Evolutionary conservation across 306 rosid genomes (phyloP), one percentile per base, ranked within the genome.

Genomic region (Gleditsia sinensis): DNA sequence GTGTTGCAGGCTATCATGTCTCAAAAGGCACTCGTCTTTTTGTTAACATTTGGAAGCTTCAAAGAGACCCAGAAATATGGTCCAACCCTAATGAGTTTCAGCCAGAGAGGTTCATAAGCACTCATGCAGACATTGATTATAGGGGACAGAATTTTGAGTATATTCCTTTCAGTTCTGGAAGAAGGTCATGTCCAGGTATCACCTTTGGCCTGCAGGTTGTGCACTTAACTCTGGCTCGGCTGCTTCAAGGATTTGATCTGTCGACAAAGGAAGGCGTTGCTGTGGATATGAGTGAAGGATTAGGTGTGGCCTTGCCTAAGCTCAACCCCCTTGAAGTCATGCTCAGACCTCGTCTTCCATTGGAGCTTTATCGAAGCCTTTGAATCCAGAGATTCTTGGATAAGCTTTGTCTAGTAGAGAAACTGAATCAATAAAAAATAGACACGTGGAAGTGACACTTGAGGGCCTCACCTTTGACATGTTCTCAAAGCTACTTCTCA

Each of bases 201-300:
- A 63, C 63, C 12, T 80, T 80, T 73, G 88, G 85, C 27, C 0
- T 69, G 1, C 88, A 80, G 39, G 88, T 84, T 9, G 24, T 80
- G 61, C 74, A 78, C 43, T 74, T 84, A 75, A 77, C 85, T 0
- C 6, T 84, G 16, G 88, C 85, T 77, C 33, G 88, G 25, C 61
- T 84, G 51, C 34, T 84, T 80, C 88, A 84, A 62, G 88, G 85
- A 1, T 84, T 84, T 63, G 58, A 84, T 14, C 50, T 84, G 2
- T 12, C 5, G 12, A 42, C 75, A 1, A 34, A 23, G 21, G 57
- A 1, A 0, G 71, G 75, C 17, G 57, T 0, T 76, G 7, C 1
- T 0, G 85, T 84, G 68, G 88, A 84, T 28, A 77, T 84, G 88
- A 77, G 16, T 8, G 88, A 84, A 73, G 88, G 85, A 4, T 8